Conservation (phyloP, 768 basidiomycete genomes). For the Russula sp. region DNA sequence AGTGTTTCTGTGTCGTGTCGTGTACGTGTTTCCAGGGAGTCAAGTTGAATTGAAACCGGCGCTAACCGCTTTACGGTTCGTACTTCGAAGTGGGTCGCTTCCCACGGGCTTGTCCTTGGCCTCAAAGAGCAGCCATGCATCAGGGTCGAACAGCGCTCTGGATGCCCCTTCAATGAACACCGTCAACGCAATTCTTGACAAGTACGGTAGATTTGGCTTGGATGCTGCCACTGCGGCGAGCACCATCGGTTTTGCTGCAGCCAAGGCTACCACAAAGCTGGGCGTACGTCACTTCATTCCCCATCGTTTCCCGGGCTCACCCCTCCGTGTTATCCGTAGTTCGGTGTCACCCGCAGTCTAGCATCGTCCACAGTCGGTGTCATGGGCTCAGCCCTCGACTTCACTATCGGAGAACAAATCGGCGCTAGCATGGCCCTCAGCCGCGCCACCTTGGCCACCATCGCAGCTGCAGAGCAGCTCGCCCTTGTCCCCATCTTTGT, state of each 20-base stretch:
- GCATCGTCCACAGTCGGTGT: slow-evolving; percentile 50
- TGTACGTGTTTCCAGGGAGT: too few relatives aligned
- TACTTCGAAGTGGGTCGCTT: slow-evolving; percentile 11
- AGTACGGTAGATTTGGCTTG: slow-evolving; percentile 47
- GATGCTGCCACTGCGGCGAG: slow-evolving; percentile 60
- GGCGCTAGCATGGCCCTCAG: slow-evolving; percentile 53
- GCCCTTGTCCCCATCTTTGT: slow-evolving; percentile 69
- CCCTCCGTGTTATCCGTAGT: slow-evolving; percentile 41
- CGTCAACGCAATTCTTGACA: slow-evolving; percentile 35
- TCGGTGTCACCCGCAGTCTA: slow-evolving; percentile 57
- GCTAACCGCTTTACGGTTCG: not conserved
- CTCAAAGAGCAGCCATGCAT: not conserved
- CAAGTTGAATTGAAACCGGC: too few relatives aligned
- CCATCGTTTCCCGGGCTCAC: slow-evolving; percentile 1
- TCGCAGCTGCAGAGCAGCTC: slow-evolving; percentile 62
- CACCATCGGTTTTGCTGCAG: slow-evolving; percentile 59
- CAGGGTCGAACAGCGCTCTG: not conserved
- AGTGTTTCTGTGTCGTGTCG: not conserved
- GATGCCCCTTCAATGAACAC: slow-evolving; percentile 2
- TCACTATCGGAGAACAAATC: slow-evolving; percentile 54
- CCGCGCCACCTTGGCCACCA: slow-evolving; percentile 49
- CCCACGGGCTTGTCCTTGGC: not conserved
- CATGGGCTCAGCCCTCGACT: slow-evolving; percentile 54
- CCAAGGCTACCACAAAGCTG: slow-evolving; percentile 58
- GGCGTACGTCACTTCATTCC: slow-evolving; percentile 42